Percentiles rank a stretch among this genome's conserved stretches.
Conservation (phyloP, 1,284 basidiomycete species). For the Marasmius oreades region DNA sequence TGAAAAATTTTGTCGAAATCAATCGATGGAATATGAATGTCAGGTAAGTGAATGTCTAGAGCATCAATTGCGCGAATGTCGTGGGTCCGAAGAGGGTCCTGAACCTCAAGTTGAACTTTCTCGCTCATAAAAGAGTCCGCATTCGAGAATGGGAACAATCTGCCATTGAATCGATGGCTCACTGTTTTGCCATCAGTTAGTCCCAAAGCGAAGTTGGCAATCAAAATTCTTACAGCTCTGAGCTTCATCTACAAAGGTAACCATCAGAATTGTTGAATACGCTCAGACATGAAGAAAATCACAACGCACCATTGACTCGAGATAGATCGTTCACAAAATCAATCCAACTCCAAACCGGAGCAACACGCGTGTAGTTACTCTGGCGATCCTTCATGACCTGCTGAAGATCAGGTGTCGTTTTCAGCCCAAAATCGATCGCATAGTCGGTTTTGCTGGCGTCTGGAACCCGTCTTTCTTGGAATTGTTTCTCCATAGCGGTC, state of each 20-base stretch:
- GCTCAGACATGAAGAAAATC: background rate
- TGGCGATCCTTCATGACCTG: background rate
- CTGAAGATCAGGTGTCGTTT: constrained; percentile 1
- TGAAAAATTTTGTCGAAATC: background rate
- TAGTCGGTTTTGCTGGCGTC: background rate
- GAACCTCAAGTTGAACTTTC: background rate
- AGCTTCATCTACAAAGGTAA: background rate
- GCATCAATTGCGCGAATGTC: background rate
- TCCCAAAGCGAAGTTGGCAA: background rate
- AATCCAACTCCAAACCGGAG: background rate
- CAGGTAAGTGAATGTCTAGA: background rate
- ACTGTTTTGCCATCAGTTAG: background rate
- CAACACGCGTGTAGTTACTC: background rate
- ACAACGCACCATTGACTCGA: background rate
- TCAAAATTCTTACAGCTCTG: background rate
- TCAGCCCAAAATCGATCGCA: constrained; percentile 4
- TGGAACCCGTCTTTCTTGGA: background rate
- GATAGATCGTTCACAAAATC: background rate
- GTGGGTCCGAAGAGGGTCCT: background rate
- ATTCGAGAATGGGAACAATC: background rate
- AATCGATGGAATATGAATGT: background rate
- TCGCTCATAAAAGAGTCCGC: background rate
- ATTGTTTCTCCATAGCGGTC: background rate
- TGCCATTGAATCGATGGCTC: background rate
- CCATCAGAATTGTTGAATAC: background rate